Evolutionary conservation across 192 early-diverging fungal species (phyloP).

Genomic region (Rhizophagus sp.): DNA sequence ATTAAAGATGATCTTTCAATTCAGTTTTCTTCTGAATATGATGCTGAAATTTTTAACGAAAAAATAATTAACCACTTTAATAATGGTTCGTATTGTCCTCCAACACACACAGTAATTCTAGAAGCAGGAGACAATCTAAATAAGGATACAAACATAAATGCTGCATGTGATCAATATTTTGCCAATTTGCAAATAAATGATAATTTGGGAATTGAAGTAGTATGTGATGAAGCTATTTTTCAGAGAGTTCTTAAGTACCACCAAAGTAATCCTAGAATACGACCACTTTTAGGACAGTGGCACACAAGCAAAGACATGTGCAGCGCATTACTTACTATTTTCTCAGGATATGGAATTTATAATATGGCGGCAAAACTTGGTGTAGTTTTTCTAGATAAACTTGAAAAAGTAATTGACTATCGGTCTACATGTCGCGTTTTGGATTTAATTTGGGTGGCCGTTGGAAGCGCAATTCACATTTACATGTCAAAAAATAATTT

Average conservation of each 20-base stretch:
- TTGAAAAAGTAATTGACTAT: neutral
- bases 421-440: neutral
- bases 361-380: neutral
- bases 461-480: neutral
- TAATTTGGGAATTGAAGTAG: neutral
- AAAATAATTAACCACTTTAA: too few species aligned
- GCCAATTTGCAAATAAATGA: neutral
- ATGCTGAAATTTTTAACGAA: neutral
- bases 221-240: slow-evolving; percentile 13
- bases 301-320: neutral
- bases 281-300: neutral
- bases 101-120: neutral
- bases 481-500: neutral
- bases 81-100: neutral
- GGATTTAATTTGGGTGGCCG: neutral
- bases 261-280: slow-evolving; percentile 1
- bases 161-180: slow-evolving; percentile 5
- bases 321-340: neutral
- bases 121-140: slow-evolving; percentile 8
- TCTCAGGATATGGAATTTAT: slow-evolving; percentile 8
- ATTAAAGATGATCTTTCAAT: too few species aligned
- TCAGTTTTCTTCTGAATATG: neutral
- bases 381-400: neutral
- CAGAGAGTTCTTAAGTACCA: neutral
- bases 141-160: neutral